Percentiles rank a stretch among this genome's conserved stretches.
Evolutionary conservation across 2,329 filamentous ascomycete species (phyloP).

Genomic region (Colletotrichum graminicola): DNA sequence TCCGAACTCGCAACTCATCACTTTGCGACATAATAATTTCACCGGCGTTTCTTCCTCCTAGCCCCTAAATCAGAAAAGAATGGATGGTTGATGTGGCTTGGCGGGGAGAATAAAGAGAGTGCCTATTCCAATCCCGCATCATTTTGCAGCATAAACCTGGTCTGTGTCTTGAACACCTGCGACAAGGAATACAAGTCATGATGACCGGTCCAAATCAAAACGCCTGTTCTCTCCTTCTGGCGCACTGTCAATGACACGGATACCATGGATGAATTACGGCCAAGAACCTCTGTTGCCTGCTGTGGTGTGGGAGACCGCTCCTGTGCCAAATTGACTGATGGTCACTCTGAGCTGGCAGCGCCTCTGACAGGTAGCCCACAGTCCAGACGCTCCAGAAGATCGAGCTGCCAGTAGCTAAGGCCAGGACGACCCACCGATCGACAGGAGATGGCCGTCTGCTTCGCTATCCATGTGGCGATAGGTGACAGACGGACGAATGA

Average conservation of each 20-base stretch:
- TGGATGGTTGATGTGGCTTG: neutral
- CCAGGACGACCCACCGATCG: slow-evolving; percentile 39
- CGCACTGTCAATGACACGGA: slow-evolving; percentile 3
- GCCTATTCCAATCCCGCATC: neutral
- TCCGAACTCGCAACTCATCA: slow-evolving; percentile 22
- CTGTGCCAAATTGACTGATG: neutral
- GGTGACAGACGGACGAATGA: slow-evolving; percentile 21
- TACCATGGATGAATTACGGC: neutral
- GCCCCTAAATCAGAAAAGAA: neutral
- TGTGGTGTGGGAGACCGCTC: neutral
- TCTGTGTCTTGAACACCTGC: neutral
- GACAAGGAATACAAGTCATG: slow-evolving; percentile 2
- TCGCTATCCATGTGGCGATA: slow-evolving; percentile 36
- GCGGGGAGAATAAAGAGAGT: neutral
- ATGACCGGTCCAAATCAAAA: slow-evolving; percentile 10
- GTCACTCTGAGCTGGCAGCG: slow-evolving; percentile 6
- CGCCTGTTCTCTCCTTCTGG: neutral
- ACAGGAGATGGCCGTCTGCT: slow-evolving; percentile 31
- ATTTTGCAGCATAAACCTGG: neutral
- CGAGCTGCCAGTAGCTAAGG: slow-evolving; percentile 30
- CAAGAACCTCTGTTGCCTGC: neutral
- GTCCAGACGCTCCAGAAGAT: slow-evolving; percentile 15
- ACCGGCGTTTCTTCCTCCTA: neutral
- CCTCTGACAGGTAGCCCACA: slow-evolving; percentile 19
- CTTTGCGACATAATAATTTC: neutral